These are phyloP conservation scores for Dipodascus albidus DNA, from an alignment of 805 yeast genomes.

Conservation along the genomic window DNA sequence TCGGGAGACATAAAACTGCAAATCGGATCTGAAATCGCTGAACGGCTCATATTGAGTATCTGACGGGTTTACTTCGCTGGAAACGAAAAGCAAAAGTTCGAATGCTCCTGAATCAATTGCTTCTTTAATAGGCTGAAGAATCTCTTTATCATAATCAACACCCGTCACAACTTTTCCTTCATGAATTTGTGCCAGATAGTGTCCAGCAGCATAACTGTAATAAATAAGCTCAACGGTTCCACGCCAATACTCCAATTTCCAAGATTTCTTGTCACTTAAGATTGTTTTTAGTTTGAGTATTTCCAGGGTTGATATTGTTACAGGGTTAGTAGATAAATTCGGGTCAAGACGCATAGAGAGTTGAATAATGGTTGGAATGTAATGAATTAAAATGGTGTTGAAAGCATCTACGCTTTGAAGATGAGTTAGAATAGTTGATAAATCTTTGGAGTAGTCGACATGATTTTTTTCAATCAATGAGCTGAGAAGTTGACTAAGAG, in stretches of 20 bases:
- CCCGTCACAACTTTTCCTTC: not conserved
- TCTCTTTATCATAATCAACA: constrained; percentile 11
- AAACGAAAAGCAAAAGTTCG: constrained; percentile 27
- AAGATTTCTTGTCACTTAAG: constrained; percentile 6
- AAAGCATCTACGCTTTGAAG: constrained; percentile 40
- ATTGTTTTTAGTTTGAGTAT: constrained; percentile 7
- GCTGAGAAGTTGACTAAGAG: constrained; percentile 51
- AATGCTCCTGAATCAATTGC: constrained; percentile 28
- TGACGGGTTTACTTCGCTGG: constrained; percentile 8
- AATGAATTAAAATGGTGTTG: constrained; percentile 55
- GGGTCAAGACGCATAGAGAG: constrained; percentile 11
- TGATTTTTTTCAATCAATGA: constrained; percentile 35
- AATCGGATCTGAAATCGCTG: constrained; percentile 16
- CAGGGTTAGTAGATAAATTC: constrained; percentile 4
- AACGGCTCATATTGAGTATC: constrained; percentile 7
- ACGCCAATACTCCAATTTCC: constrained; percentile 20
- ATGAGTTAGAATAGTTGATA: constrained; percentile 33
- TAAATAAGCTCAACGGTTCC: constrained; percentile 15
- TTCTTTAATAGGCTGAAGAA: constrained; percentile 17
- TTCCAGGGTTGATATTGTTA: constrained; percentile 6
- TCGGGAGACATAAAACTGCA: constrained; percentile 23
- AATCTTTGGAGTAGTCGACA: constrained; percentile 25
- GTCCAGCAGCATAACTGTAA: constrained; percentile 2
- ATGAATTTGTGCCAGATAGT: not conserved
- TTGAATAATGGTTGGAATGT: constrained; percentile 16